These are phyloP conservation scores for Isochrysis galbana DNA, from an alignment of 78 protist genomes.

Conservation along the genomic window DNA sequence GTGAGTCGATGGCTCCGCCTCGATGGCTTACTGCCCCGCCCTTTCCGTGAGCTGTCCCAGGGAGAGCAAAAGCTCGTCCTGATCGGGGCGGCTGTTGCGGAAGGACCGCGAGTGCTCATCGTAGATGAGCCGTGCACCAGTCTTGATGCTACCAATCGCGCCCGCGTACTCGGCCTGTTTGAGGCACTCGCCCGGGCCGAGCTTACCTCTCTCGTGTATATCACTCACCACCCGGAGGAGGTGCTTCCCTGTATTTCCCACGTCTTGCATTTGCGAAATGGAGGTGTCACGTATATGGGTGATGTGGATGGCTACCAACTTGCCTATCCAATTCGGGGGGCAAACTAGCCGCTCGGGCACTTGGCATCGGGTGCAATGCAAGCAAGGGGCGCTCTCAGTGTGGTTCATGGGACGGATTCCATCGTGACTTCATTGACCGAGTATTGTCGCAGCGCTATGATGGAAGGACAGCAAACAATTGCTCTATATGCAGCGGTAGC, in stretches of 20 bases:
- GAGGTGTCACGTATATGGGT: neutral
- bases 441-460: too few species aligned
- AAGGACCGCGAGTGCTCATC: neutral
- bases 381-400: too few species aligned
- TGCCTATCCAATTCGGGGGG: too few species aligned
- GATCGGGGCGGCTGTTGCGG: neutral
- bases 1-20: neutral
- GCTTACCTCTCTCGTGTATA: neutral
- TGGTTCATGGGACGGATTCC: too few species aligned
- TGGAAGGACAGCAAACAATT: too few species aligned
- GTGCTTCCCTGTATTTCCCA: neutral
- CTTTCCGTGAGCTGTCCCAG: neutral
- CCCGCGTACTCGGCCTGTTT: neutral
- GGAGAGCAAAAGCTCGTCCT: slow-evolving; percentile 18
- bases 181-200: neutral
- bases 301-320: neutral
- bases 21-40: neutral
- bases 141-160: neutral
- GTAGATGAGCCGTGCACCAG: neutral
- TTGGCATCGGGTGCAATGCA: too few species aligned
- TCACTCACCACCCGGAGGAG: slow-evolving; percentile 5
- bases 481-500: too few species aligned
- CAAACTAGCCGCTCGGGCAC: too few species aligned
- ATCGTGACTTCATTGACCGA: too few species aligned
- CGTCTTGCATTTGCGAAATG: neutral